Base-by-base conservation (phyloP, 495 filamentous ascomycete species). In the Trichoderma gamsii region DNA sequence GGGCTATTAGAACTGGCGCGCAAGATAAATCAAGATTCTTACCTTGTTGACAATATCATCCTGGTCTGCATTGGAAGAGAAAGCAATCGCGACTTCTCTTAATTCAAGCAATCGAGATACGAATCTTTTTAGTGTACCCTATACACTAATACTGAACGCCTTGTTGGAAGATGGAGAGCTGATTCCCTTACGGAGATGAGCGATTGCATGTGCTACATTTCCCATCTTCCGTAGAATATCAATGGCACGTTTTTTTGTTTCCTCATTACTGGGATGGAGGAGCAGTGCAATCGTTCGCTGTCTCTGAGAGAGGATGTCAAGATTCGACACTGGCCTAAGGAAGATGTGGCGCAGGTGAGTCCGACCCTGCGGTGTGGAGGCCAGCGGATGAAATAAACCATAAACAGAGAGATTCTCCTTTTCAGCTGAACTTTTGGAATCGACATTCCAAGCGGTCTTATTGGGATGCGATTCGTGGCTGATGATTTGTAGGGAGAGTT, bases 341-440 rank as follows among this genome's bases (percentile, higher is more conserved):
- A 99, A 96, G 71, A 91, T 90, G 72, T 92, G 89, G 25, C 91
- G 88, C 4, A 99, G 82, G 63, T 84, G 86, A 29, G 80, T 75
- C 72, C 88, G 92, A 2, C 96, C 95, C 71, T 97, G 91, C 7
- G 92, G 87, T 2, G 92, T 97, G 41, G 84, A 85, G 52, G 96
- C 90, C 68, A 94, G 80, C 49, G 89, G 83, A 56, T 89, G 86
- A 69, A 96, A 92, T 15, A 96, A 81, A 4, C 93, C 95, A 70
- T 90, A 96, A 1, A 99, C 77, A 2, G 93, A 97, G n/a, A 97
- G 84, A 9, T 88, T 89, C 75, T 97, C 92, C 75, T 97, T 97
- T 0, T 88, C 85, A 16, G 88, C 89, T 0, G 89, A 88, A 9
- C 84, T 82, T 7, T 84, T 87, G 70, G 78, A 87, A 13, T 83